Conservation (phyloP, 1,284 basidiomycete species). For the Spongispora temasekensis region DNA sequence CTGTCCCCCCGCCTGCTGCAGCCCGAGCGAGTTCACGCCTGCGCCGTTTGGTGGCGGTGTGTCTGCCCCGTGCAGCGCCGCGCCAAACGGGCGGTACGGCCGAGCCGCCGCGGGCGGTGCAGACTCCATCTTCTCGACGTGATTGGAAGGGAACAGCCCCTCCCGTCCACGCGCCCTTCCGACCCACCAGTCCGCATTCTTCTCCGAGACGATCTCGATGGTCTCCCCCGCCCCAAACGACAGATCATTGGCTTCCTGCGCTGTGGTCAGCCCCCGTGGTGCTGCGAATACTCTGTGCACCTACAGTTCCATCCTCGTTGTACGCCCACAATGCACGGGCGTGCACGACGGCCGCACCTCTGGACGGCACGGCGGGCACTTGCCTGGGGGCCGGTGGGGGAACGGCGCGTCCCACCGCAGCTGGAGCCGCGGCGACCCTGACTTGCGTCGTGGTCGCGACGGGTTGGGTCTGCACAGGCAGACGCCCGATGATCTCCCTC, state of each 20-base stretch:
- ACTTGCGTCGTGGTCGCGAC: constrained; percentile 16
- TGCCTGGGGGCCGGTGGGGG: constrained; percentile 21
- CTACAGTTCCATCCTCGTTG: constrained; percentile 57
- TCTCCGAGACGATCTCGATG: constrained; percentile 38
- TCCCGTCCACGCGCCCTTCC: constrained; percentile 51
- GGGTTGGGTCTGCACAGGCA: constrained; percentile 36
- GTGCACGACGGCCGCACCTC: constrained; percentile 33
- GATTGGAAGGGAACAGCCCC: constrained; percentile 65
- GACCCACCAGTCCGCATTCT: constrained; percentile 44
- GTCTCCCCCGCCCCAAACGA: constrained; percentile 37
- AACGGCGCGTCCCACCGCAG: constrained; percentile 12
- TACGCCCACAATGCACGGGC: constrained; percentile 66
- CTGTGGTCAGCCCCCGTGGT: constrained; percentile 6
- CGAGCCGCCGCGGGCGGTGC: constrained; percentile 9
- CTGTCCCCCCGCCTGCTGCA: constrained; percentile 41
- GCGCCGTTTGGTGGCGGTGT: constrained; percentile 37
- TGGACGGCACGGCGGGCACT: constrained; percentile 17
- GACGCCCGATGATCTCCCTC: constrained; percentile 49
- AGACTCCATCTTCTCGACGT: constrained; percentile 53
- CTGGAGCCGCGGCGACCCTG: constrained; percentile 6
- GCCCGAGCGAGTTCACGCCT: constrained; percentile 36
- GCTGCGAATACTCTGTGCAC: constrained; percentile 10
- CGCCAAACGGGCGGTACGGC: constrained; percentile 45
- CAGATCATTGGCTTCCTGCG: constrained; percentile 52
- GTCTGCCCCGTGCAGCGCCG: constrained; percentile 40